Conservation (phyloP, 108 stramenopile species). For the Cyclotella cryptica region DNA sequence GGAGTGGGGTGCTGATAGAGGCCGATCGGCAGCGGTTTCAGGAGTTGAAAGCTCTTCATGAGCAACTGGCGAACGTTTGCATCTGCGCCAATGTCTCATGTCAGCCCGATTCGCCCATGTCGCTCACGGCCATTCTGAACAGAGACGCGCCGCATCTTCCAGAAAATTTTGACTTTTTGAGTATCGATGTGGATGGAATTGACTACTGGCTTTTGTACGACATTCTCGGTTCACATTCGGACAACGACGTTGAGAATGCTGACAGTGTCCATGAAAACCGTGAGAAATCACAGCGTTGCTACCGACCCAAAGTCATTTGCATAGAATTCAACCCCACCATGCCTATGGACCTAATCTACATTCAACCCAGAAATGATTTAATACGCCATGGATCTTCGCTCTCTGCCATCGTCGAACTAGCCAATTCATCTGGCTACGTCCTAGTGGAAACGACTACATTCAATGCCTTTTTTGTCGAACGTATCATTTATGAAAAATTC, state of each 20-base stretch:
- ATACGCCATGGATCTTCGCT: conserved; percentile 78
- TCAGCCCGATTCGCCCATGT: conserved; percentile 20
- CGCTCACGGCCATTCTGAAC: conserved; percentile 19
- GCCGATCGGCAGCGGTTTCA: conserved; percentile 66
- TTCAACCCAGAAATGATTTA: conserved; percentile 61
- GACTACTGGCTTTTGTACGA: conserved; percentile 80
- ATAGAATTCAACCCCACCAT: conserved; percentile 90
- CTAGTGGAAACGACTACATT: conserved; percentile 80
- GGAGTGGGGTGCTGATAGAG: conserved; percentile 81
- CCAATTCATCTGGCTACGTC: conserved; percentile 52
- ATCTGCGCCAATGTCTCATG: conserved; percentile 39
- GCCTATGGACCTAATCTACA: conserved; percentile 77
- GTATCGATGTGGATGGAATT: conserved; percentile 83
- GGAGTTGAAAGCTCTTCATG: conserved; percentile 60
- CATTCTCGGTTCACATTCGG: conserved; percentile 29
- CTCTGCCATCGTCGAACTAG: conserved; percentile 76
- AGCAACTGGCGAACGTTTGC: conserved; percentile 57
- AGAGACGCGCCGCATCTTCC: conserved; percentile 45
- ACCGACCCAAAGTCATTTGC: conserved; percentile 70
- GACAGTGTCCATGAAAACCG: not conserved
- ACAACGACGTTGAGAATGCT: not conserved
- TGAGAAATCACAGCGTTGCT: conserved; percentile 12
- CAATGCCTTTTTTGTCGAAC: conserved; percentile 82
- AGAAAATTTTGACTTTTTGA: conserved; percentile 69
- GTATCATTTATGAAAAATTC: conserved; percentile 51